Evolutionary conservation across 208 protist genomes (phyloP).

Genomic region (Spongospora subterranea): DNA sequence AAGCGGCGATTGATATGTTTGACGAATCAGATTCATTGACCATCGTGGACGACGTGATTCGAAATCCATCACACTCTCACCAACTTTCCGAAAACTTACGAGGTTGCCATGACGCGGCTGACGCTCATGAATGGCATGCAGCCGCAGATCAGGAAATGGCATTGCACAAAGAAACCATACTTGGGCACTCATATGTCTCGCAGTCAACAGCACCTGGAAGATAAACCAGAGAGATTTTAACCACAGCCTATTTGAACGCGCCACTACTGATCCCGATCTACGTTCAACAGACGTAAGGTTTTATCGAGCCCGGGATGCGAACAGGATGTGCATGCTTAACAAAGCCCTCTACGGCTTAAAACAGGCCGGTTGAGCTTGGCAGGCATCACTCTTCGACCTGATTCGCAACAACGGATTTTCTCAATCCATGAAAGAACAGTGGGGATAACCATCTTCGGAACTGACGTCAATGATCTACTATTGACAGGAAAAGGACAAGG

Average conservation of each 20-base stretch:
- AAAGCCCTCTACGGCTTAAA: constrained; percentile 50
- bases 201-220: too few species aligned
- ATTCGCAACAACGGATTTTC: neutral
- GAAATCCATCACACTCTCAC: too few species aligned
- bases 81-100: too few species aligned
- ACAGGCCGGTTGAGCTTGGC: neutral
- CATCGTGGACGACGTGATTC: too few species aligned
- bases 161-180: too few species aligned
- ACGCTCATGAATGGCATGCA: too few species aligned
- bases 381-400: neutral
- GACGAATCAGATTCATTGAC: too few species aligned
- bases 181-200: too few species aligned
- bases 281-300: neutral
- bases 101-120: too few species aligned
- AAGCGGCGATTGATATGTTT: too few species aligned
- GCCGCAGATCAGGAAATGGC: too few species aligned
- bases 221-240: neutral
- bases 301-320: neutral
- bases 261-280: neutral
- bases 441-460: neutral
- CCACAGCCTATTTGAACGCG: neutral
- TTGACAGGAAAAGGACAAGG: neutral
- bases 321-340: neutral
- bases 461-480: neutral
- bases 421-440: neutral